Conservation (phyloP, 2,329 filamentous ascomycete species). For the Trichoderma breve region DNA sequence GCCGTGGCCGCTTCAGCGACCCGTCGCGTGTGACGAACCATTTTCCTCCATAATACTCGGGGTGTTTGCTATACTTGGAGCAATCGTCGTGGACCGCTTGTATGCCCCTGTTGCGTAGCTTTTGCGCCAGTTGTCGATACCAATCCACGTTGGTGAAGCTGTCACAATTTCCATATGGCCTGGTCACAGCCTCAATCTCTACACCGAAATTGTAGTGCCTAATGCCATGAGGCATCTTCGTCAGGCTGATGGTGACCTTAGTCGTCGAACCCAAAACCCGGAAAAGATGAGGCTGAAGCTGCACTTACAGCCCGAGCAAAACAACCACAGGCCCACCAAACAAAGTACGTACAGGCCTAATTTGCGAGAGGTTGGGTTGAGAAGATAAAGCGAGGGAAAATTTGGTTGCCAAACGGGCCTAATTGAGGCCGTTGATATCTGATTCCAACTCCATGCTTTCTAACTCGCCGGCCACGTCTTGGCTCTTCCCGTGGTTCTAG, state of each 20-base stretch:
- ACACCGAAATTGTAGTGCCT: conserved; percentile 41
- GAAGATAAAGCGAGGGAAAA: not conserved
- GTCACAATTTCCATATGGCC: conserved; percentile 37
- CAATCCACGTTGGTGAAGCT: conserved; percentile 41
- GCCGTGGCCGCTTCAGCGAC: conserved; percentile 38
- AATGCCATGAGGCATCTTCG: conserved; percentile 5
- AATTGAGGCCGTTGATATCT: conserved; percentile 3
- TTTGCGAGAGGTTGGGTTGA: not conserved
- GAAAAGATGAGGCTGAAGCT: conserved; percentile 5
- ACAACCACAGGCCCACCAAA: not conserved
- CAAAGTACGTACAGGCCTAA: not conserved
- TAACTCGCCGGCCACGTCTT: not conserved
- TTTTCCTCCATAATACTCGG: conserved; percentile 42
- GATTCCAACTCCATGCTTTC: not conserved
- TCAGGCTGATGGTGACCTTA: not conserved
- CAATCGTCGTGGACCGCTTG: conserved; percentile 38
- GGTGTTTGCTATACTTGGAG: conserved; percentile 41
- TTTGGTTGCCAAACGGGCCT: not conserved
- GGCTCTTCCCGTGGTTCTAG: not conserved
- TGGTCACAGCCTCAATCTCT: conserved; percentile 40
- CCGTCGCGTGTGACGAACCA: conserved; percentile 43
- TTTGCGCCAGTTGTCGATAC: conserved; percentile 41
- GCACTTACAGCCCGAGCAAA: conserved; percentile 23
- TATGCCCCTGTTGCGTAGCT: conserved; percentile 39
- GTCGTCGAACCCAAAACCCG: not conserved